phyloP scores from a whole-genome alignment of 371 early-diverging fungal genomes.

The Sporodiniella umbellata region DNA sequence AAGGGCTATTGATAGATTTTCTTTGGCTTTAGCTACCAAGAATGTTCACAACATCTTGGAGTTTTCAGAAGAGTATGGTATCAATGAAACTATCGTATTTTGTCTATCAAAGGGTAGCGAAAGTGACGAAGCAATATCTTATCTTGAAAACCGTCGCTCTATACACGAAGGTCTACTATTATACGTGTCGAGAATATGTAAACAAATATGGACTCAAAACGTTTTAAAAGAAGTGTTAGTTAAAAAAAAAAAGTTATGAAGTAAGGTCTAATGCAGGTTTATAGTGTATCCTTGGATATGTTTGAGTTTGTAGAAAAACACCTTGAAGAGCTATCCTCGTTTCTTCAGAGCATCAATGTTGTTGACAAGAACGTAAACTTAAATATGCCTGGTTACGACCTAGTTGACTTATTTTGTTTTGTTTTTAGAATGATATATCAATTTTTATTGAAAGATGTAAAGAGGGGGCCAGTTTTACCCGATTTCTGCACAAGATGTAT shows the following conservation, averaged over 20 bases:
- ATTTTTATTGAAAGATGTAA: not conserved
- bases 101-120: not conserved
- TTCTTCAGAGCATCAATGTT: not conserved
- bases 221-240: slow-evolving; percentile 4
- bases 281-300: not conserved
- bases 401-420: not conserved
- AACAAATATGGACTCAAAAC: slow-evolving; percentile 5
- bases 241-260: not conserved
- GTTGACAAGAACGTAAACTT: not conserved
- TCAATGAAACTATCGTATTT: slow-evolving; percentile 2
- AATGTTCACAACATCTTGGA: not conserved
- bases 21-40: not conserved
- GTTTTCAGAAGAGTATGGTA: slow-evolving; percentile 6
- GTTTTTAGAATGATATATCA: not conserved
- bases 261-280: not conserved
- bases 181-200: not conserved
- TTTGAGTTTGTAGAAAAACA: not conserved
- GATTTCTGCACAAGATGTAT: not conserved
- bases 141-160: not conserved
- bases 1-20: slow-evolving; percentile 5
- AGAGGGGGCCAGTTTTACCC: not conserved
- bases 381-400: too few relatives aligned
- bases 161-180: slow-evolving; percentile 11
- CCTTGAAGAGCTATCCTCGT: not conserved
- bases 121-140: not conserved